Base-by-base conservation (phyloP, 2,329 filamentous ascomycete species). In the Nakataea oryzae region DNA sequence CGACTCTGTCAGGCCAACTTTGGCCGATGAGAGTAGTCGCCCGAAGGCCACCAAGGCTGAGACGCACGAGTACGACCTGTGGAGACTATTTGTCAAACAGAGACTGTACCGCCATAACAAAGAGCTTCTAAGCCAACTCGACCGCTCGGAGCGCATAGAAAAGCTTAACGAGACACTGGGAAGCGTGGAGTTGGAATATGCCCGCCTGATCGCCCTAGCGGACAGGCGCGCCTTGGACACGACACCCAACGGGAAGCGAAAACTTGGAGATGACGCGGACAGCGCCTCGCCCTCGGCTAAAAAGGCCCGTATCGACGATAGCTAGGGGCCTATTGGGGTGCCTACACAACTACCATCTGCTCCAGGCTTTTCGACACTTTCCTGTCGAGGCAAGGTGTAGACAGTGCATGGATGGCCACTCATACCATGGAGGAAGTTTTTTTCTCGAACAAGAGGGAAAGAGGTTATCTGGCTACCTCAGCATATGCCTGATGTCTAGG, bases 31-130 rank as follows among this genome's bases (percentile, higher is more conserved):
- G 71, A 65, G 21, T 68, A 74, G 71, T 57, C 76, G 70, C 68
- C 68, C 66, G 56, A 69, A 67, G 56, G 68, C 81, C 0, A 81
- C 80, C 3, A 80, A 81, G 62, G 78, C 78, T 57, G 81, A 88
- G 66, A 80, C 85, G 66, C 80, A 86, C 29, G 78, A 82, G 60
- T 89, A 89, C 71, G 83, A 80, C 65, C 81, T 91, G 57, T 96
- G 89, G 89, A 79, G 86, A 32, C 73, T 93, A 28, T 78, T 90
- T 55, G 84, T 88, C n/a, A 95, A 95, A 75, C 83, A 90, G 68
- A 79, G 91, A 47, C 77, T 96, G 4, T 92, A 90, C 71, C 81
- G 83, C 57, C 88, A 91, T 68, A 93, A 95, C 69, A 82, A 81
- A 63, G 87, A 93, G 67, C 74, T 83, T 2, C 78, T 96, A 14